phyloP scores from a whole-genome alignment of 352 stramenopile species.

The Thalassiosira hispida region DNA sequence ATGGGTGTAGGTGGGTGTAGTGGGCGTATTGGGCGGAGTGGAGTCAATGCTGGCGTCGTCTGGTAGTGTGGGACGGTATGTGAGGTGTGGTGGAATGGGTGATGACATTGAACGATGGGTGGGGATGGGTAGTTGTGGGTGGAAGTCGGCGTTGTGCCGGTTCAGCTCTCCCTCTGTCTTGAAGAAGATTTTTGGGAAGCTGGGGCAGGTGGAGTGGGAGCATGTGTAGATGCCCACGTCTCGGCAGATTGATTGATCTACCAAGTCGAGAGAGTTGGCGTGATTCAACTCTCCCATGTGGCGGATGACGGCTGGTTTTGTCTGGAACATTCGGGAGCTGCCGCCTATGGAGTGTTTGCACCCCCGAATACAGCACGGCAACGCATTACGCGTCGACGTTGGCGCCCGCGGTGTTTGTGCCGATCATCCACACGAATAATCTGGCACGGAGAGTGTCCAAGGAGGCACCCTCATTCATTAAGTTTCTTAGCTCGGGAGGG shows the following conservation, averaged over 20 bases:
- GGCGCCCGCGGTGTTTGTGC: neutral
- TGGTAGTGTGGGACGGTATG: too few species aligned
- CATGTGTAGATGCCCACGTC: conserved; percentile 4
- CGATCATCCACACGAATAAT: neutral
- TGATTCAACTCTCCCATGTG: neutral
- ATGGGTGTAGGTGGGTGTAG: too few species aligned
- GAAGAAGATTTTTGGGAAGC: neutral
- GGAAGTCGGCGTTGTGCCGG: neutral
- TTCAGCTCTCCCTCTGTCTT: neutral
- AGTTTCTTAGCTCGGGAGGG: neutral
- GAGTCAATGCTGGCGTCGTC: too few species aligned
- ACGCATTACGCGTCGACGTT: neutral
- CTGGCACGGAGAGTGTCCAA: neutral
- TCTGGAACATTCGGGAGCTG: neutral
- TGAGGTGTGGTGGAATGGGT: too few species aligned
- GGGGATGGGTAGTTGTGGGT: neutral
- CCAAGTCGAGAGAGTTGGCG: neutral
- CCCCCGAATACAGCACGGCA: neutral
- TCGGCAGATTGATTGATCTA: conserved; percentile 4
- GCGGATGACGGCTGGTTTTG: neutral
- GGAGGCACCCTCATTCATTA: neutral
- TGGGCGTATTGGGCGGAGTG: too few species aligned
- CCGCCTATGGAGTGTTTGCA: neutral
- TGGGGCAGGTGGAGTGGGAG: neutral
- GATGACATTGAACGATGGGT: neutral